These are phyloP conservation scores for Acaromyces ingoldii DNA, from an alignment of 1,284 basidiomycete genomes.

Conservation along the genomic window DNA sequence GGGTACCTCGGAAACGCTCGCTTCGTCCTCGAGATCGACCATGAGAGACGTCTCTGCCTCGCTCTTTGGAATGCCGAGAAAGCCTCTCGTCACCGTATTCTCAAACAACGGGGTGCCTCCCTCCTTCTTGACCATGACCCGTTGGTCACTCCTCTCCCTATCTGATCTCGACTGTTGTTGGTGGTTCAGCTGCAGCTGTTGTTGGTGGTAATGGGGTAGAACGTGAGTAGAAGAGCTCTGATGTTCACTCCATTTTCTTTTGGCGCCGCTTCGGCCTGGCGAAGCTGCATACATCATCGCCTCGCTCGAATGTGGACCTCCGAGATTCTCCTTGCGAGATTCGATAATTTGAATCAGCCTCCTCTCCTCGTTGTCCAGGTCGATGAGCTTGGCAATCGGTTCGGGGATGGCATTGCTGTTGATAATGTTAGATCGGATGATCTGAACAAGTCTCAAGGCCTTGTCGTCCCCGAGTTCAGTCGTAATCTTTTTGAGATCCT, in stretches of 20 bases:
- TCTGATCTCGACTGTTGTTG: too few species aligned
- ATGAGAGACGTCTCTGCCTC: conserved; percentile 1
- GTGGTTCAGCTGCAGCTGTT: too few species aligned
- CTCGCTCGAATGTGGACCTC: background rate
- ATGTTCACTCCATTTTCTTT: too few species aligned
- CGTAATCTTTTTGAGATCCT: background rate
- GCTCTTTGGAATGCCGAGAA: too few species aligned
- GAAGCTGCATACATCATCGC: too few species aligned
- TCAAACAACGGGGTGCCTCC: too few species aligned
- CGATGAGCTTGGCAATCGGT: background rate
- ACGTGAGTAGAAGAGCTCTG: too few species aligned
- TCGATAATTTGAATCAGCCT: background rate
- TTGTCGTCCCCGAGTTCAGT: background rate
- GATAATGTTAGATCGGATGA: background rate
- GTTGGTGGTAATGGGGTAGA: too few species aligned
- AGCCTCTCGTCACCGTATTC: too few species aligned
- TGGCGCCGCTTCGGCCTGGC: too few species aligned
- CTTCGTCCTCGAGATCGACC: conserved; percentile 25
- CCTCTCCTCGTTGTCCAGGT: background rate
- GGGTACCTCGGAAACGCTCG: conserved; percentile 14
- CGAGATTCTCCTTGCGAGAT: background rate
- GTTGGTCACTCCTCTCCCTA: too few species aligned
- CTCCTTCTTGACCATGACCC: too few species aligned
- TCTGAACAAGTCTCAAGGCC: background rate
- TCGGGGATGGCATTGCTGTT: background rate